Evolutionary conservation across 805 yeast species (phyloP).

Genomic region (Zygosaccharomyces kombuchaensis): DNA sequence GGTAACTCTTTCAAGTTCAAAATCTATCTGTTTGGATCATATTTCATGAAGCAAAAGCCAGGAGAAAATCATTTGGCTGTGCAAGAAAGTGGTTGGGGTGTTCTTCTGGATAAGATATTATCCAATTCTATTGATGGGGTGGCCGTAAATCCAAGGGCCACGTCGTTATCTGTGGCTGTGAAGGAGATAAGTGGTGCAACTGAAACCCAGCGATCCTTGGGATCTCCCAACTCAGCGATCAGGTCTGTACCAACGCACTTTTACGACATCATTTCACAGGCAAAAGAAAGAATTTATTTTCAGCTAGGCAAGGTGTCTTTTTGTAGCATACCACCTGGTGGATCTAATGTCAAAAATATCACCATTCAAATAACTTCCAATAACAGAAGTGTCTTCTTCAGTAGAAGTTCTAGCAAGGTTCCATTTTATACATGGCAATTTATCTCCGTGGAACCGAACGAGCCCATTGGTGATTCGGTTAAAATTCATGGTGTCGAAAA

Average conservation of each 20-base stretch:
- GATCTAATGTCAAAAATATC: slow-evolving; percentile 23
- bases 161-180: slow-evolving; percentile 59
- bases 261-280: slow-evolving; percentile 58
- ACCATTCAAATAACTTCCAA: slow-evolving; percentile 33
- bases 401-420: slow-evolving; percentile 63
- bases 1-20: slow-evolving; percentile 69
- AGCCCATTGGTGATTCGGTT: slow-evolving; percentile 66
- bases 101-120: slow-evolving; percentile 70
- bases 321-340: slow-evolving; percentile 3
- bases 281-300: slow-evolving; percentile 58
- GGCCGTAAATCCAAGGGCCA: slow-evolving; percentile 79
- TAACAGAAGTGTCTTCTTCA: slow-evolving; percentile 48
- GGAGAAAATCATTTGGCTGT: slow-evolving; percentile 37
- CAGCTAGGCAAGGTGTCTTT: slow-evolving; percentile 45
- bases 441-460: slow-evolving; percentile 66
- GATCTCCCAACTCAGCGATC: slow-evolving; percentile 59
- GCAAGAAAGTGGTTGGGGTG: slow-evolving; percentile 80
- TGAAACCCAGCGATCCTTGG: slow-evolving; percentile 36
- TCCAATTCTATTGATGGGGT: slow-evolving; percentile 70
- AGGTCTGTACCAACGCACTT: slow-evolving; percentile 45
- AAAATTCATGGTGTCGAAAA: slow-evolving; percentile 56
- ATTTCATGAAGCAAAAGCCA: slow-evolving; percentile 36
- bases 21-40: slow-evolving; percentile 69
- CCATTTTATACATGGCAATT: slow-evolving; percentile 59
- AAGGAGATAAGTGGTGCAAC: slow-evolving; percentile 62